A percentile compares a stretch with the other conserved stretches of the same genome.
phyloP scores from a whole-genome alignment of 805 yeast species.

The Yamadazyma nakazawae region DNA sequence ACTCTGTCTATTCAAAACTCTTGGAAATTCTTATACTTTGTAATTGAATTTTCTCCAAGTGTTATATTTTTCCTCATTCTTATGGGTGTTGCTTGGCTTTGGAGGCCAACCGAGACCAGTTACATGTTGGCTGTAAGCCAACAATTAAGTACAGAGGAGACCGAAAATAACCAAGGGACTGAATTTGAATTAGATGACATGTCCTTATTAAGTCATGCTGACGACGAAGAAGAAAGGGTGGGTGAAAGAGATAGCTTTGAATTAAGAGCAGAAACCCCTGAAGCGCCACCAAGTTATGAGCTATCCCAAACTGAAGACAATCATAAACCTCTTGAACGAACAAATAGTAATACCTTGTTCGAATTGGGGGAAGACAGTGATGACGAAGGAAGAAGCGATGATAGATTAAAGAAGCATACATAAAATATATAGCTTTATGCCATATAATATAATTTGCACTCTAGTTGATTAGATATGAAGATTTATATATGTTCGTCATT shows the following conservation, averaged over 20 bases:
- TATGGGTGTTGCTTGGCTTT: slow-evolving; percentile 77
- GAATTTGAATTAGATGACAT: slow-evolving; percentile 61
- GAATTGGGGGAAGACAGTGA: slow-evolving; percentile 41
- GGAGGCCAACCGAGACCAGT: slow-evolving; percentile 98
- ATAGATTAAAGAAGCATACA: slow-evolving; percentile 15
- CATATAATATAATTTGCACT: too few species aligned
- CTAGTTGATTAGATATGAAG: not conserved
- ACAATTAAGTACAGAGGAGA: slow-evolving; percentile 84
- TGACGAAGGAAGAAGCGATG: slow-evolving; percentile 25
- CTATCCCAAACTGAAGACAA: slow-evolving; percentile 11
- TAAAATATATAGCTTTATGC: not conserved
- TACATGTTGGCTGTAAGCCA: slow-evolving; percentile 92
- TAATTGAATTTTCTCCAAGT: slow-evolving; percentile 94
- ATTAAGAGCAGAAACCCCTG: slow-evolving; percentile 20
- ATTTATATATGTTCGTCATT: not conserved
- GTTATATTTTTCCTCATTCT: slow-evolving; percentile 82
- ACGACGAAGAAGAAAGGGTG: slow-evolving; percentile 23
- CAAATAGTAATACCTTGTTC: slow-evolving; percentile 33
- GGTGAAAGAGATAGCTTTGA: slow-evolving; percentile 36
- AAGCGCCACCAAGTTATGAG: slow-evolving; percentile 33
- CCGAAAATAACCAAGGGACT: slow-evolving; percentile 39
- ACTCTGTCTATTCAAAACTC: slow-evolving; percentile 77
- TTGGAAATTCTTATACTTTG: slow-evolving; percentile 89
- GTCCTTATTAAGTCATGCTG: slow-evolving; percentile 49
- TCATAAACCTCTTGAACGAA: slow-evolving; percentile 12